Base-by-base conservation (phyloP, 1,284 basidiomycete species). In the Somion occarium region DNA sequence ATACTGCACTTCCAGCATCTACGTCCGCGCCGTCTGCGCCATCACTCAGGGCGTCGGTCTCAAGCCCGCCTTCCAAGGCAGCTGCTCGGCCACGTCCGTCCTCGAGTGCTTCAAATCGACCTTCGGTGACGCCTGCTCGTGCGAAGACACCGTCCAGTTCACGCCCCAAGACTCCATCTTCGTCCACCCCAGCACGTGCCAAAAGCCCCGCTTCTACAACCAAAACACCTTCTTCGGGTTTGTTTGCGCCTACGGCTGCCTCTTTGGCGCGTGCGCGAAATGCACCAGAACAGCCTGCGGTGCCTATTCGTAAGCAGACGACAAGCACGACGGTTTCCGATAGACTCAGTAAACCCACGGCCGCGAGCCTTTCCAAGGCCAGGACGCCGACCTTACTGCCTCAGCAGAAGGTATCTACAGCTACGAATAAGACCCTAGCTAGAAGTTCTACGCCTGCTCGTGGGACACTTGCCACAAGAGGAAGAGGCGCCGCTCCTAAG, bases 241-340 rank as follows among this genome's bases (percentile, higher is more conserved):
- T 90, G 12, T 88, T 83, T 60, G 85, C 88, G 12, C 87, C 88
- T 1, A 90, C 87, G 0, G 87, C 86, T 1, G 85, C 88, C 3
- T 88, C 88, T 5, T 75, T 89, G 9, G 87, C 88, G 0, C 76
- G 74, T 42, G 74, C 83, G 19, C 78, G 83, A 44, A 79, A 75
- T 60, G 71, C 75, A 1, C 69, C 71, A n/a, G 70, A 72, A 1
- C 68, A 64, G 0, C 64, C 71, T 5, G 72, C 80, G 0, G 69
- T 72, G 0, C 75, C 82, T 1, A 64, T 67, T 23, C 81, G 75
- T 70, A 85, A 83, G 66, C 45, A 56, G 5, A 61, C 68, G 13
- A 69, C 74, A 2, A 53, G 78, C 44, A 75, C 75, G 54, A 73
- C 70, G 47, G 73, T 69, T 23, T 68, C 73, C 2, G 83, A 85